These are phyloP conservation scores for Canavalia gladiata DNA, from an alignment of 306 rosid genomes.

Conservation along the genomic window DNA sequence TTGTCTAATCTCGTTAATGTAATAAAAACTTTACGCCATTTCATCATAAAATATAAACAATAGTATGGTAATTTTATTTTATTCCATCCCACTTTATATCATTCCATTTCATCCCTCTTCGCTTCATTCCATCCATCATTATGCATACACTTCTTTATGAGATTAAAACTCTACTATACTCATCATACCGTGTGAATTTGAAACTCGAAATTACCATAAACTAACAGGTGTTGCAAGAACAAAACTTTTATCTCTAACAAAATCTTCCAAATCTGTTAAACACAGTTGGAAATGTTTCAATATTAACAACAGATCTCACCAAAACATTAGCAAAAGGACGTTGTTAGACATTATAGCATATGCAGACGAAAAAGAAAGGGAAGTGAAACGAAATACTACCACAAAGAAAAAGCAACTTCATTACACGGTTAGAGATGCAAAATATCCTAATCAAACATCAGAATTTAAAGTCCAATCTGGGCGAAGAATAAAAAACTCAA, in stretches of 20 bases:
- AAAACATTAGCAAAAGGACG: background rate
- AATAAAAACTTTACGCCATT: background rate
- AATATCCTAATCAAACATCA: conserved; percentile 20
- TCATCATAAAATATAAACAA: background rate
- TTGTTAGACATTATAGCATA: background rate
- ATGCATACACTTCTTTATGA: background rate
- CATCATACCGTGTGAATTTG: background rate
- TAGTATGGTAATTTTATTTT: background rate
- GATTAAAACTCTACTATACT: background rate
- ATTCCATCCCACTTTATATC: background rate
- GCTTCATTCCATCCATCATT: background rate
- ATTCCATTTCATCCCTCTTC: background rate
- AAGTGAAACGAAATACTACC: background rate
- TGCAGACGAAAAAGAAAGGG: background rate
- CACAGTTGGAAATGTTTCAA: background rate
- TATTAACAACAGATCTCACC: conserved; percentile 27
- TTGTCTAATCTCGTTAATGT: background rate
- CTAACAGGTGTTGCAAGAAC: conserved; percentile 2
- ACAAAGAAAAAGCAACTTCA: background rate
- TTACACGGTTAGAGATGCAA: conserved; percentile 33
- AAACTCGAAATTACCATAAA: conserved; percentile 22
- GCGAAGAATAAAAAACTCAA: background rate
- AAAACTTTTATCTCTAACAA: conserved; percentile 20
- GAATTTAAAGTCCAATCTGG: background rate
- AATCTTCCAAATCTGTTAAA: conserved; percentile 1